Evolutionary conservation across 495 filamentous ascomycete species (phyloP).

Genomic region (Penicillium herquei): DNA sequence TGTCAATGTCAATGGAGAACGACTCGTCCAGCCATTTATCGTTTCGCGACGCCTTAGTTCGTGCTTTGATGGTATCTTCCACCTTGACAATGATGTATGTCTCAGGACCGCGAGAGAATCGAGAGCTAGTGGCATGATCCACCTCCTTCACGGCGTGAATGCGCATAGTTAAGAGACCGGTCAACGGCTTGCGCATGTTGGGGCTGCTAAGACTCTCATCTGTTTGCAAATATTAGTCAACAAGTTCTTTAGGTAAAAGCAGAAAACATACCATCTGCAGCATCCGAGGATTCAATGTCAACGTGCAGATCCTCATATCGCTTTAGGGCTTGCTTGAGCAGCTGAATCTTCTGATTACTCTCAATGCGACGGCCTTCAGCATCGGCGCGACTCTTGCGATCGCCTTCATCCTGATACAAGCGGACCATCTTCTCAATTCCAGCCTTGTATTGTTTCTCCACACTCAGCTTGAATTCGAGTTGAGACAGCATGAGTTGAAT

Average conservation of each 20-base stretch:
- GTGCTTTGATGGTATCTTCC: conserved; percentile 84
- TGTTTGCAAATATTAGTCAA: conserved; percentile 34
- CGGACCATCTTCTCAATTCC: conserved; percentile 99
- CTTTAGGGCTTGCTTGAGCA: conserved; percentile 92
- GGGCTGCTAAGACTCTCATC: conserved; percentile 97
- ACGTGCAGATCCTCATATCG: conserved; percentile 97
- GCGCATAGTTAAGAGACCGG: conserved; percentile 80
- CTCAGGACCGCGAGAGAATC: conserved; percentile 87
- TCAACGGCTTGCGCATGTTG: conserved; percentile 89
- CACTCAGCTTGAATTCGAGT: conserved; percentile 97
- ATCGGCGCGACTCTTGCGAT: conserved; percentile 90
- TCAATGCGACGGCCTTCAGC: conserved; percentile 86
- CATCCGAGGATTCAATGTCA: conserved; percentile 81
- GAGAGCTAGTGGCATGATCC: conserved; percentile 83
- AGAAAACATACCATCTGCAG: conserved; percentile 69
- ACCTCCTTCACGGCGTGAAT: conserved; percentile 90
- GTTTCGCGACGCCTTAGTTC: conserved; percentile 81
- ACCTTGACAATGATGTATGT: conserved; percentile 96
- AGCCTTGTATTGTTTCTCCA: conserved; percentile 98
- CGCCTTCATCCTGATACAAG: conserved; percentile 96
- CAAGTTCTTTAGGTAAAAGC: not conserved
- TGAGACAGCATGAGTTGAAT: conserved; percentile 99
- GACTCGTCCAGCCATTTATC: conserved; percentile 90
- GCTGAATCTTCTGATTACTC: conserved; percentile 95
- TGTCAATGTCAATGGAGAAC: conserved; percentile 90